A percentile compares a stretch with the other conserved stretches of the same genome.
Conservation (phyloP, 2,329 filamentous ascomycete genomes). For the Arachnopeziza araneosa region DNA sequence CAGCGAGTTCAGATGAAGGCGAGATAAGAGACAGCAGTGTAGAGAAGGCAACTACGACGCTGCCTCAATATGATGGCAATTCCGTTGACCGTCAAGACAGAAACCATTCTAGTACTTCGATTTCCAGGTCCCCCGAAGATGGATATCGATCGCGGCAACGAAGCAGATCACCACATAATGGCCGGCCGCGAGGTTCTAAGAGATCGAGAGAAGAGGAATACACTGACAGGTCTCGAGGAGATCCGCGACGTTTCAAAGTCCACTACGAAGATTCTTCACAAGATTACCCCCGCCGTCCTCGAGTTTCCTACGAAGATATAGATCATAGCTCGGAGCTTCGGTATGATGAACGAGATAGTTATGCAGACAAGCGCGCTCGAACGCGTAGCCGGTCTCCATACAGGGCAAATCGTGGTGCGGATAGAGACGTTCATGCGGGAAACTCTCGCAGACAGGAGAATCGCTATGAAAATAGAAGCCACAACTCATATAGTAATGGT, state of each 20-base stretch:
- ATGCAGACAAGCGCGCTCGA: constrained; percentile 48
- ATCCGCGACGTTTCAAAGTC: constrained; percentile 54
- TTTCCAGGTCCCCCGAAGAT: constrained; percentile 34
- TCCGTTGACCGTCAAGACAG: constrained; percentile 91
- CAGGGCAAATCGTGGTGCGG: constrained; percentile 31
- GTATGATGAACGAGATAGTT: constrained; percentile 45
- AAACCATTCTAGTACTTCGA: constrained; percentile 45
- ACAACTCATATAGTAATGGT: constrained; percentile 27
- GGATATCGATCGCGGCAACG: constrained; percentile 41
- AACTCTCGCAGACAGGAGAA: constrained; percentile 18
- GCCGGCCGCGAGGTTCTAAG: constrained; percentile 53
- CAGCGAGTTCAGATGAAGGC: constrained; percentile 74
- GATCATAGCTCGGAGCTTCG: constrained; percentile 39
- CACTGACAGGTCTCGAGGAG: constrained; percentile 41
- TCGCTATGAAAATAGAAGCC: constrained; percentile 16
- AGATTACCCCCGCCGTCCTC: constrained; percentile 43
- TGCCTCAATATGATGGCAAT: constrained; percentile 67
- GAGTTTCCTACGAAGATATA: constrained; percentile 50
- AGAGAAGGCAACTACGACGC: constrained; percentile 88
- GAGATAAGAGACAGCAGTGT: constrained; percentile 74
- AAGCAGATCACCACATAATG: constrained; percentile 50
- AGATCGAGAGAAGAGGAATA: constrained; percentile 59
- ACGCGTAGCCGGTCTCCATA: constrained; percentile 47
- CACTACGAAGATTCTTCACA: constrained; percentile 52
- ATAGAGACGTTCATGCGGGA: constrained; percentile 18